Conservation (phyloP, 495 filamentous ascomycete genomes). For the Sabuloglossum arenarium region DNA sequence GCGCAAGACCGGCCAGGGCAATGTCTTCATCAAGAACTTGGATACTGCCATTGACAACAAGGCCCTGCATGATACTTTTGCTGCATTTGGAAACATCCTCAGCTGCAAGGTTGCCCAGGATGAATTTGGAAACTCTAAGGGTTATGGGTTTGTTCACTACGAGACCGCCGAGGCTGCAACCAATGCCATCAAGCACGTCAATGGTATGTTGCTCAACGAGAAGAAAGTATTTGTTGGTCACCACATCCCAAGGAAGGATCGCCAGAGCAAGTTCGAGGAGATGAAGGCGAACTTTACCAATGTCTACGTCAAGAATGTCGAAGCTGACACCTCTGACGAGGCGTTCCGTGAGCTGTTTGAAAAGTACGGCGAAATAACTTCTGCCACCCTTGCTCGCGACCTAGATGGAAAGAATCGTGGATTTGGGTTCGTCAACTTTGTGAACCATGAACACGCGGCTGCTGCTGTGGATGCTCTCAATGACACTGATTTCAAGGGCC, state of each 20-base stretch:
- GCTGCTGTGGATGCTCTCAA: constrained; percentile 84
- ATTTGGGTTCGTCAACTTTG: constrained; percentile 97
- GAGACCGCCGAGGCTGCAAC: constrained; percentile 95
- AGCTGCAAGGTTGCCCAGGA: constrained; percentile 99
- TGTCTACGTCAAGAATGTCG: constrained; percentile 98
- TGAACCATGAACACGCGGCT: constrained; percentile 70
- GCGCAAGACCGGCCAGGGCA: constrained; percentile 97
- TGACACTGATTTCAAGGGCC: constrained; percentile 73
- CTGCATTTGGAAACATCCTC: constrained; percentile 96
- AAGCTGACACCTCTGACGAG: constrained; percentile 67
- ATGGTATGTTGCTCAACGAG: constrained; percentile 98
- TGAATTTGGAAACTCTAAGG: constrained; percentile 87
- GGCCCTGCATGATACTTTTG: constrained; percentile 98
- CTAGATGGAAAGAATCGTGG: constrained; percentile 83
- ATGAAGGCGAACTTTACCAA: constrained; percentile 99
- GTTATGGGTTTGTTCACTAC: constrained; percentile 99
- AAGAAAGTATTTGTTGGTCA: constrained; percentile 99
- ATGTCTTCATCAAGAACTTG: constrained; percentile 99
- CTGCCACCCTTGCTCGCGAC: constrained; percentile 82
- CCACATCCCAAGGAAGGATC: constrained; percentile 99
- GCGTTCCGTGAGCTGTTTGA: constrained; percentile 88
- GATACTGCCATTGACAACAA: constrained; percentile 99
- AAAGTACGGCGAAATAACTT: constrained; percentile 83
- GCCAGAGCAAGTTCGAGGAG: constrained; percentile 99
- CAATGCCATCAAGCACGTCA: constrained; percentile 97